Conservation (phyloP, 768 basidiomycete species). For the Suillus decipiens region DNA sequence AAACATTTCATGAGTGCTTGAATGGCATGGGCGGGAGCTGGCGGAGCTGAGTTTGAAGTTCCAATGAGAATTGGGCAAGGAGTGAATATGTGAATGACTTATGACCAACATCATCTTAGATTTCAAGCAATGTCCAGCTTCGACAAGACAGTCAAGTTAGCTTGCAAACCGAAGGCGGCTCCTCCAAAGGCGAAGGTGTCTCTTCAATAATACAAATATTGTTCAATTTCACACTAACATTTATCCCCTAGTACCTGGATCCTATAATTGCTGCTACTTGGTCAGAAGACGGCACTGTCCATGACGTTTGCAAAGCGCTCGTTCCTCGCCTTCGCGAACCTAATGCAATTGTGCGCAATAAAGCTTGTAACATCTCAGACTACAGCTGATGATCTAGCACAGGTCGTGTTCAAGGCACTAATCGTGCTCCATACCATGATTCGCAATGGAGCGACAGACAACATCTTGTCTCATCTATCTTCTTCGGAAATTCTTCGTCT, state of each 20-base stretch:
- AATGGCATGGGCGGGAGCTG: conserved; percentile 9
- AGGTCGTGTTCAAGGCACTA: conserved; percentile 98
- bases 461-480: conserved; percentile 82
- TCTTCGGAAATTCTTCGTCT: conserved; percentile 80
- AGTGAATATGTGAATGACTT: conserved; percentile 9
- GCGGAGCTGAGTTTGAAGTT: conserved; percentile 31
- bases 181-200: conserved; percentile 93
- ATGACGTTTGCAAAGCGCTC: conserved; percentile 91
- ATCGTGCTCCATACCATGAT: conserved; percentile 97
- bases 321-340: conserved; percentile 86
- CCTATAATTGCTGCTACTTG: conserved; percentile 97
- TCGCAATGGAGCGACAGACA: conserved; percentile 94
- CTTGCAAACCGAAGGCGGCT: conserved; percentile 96
- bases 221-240: conserved; percentile 9
- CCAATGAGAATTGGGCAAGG: conserved; percentile 4
- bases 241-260: conserved; percentile 78
- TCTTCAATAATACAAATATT: conserved; percentile 2
- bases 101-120: conserved; percentile 11
- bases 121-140: conserved; percentile 62
- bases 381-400: conserved; percentile 3
- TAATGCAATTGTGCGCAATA: conserved; percentile 76
- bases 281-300: conserved; percentile 90
- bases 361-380: not conserved
- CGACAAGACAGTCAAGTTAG: conserved; percentile 93
- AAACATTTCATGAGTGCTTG: not conserved